Conservation (phyloP, 108 stramenopile species). For the Skeletonema costatum region DNA sequence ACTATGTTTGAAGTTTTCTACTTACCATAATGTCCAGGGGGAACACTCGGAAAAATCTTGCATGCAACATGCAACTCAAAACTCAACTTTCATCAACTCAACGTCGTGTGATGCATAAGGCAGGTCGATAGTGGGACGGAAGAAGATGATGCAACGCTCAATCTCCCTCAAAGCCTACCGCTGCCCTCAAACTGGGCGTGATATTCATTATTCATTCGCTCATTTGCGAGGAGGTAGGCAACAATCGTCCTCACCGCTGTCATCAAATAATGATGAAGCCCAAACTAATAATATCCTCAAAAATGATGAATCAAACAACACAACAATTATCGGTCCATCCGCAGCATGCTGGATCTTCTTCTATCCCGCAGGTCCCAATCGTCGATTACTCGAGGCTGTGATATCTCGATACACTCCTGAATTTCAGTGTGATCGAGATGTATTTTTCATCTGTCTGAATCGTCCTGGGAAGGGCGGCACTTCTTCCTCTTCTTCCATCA, state of each 20-base stretch:
- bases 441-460: slow-evolving; percentile 28
- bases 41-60: no score
- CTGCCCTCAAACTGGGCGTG: slow-evolving; percentile 7
- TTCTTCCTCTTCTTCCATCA: not conserved
- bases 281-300: not conserved
- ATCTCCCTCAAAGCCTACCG: slow-evolving; percentile 18
- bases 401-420: slow-evolving; percentile 16
- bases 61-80: no score
- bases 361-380: slow-evolving; percentile 30
- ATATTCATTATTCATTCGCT: slow-evolving; percentile 23
- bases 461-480: slow-evolving; percentile 36
- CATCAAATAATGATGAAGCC: not conserved
- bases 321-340: no score
- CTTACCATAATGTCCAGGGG: no score
- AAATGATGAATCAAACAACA: not conserved
- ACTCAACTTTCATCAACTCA: no score
- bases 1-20: no score
- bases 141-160: not conserved
- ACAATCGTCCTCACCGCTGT: not conserved
- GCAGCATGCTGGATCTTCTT: slow-evolving; percentile 27
- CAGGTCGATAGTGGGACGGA: no score
- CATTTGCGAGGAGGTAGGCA: slow-evolving; percentile 11
- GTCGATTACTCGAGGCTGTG: slow-evolving; percentile 17
- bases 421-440: slow-evolving; percentile 13
- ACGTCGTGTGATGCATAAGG: no score